Base-by-base conservation (phyloP, 2,329 filamentous ascomycete species). In the Aureobasidium musti region DNA sequence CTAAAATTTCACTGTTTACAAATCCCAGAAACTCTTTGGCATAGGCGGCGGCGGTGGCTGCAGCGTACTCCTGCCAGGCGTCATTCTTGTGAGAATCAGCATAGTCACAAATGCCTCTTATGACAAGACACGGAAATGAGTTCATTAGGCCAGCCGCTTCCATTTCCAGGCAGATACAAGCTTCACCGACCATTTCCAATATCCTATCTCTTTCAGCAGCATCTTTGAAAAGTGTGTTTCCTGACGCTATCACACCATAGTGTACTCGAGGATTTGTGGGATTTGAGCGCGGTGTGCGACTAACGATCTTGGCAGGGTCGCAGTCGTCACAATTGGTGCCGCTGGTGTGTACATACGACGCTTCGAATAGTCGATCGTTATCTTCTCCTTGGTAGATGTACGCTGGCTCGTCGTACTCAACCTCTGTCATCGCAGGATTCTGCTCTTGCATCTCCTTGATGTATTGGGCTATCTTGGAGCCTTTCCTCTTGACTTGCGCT, bases 111-210 rank as follows among this genome's bases (percentile, higher is more conserved):
- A 69, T 61, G 6, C 39, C 69, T 39, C 64, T 64, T 17, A 70
- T 68, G 47, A 70, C 43, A 10, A 70, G 13, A 37, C 49, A 65
- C 2, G 67, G 65, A 2, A 68, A 70, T 41, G 71, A 26, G 70
- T 70, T 43, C 72, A 37, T 37, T 8, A 54, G 33, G 3, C 52
- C 52, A 39, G 52, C 52, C 2, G 52, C 52, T 54, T 54, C 71
- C 71, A 71, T 72, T 63, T 73, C 72, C 49, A 74, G 70, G 56
- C 72, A 72, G 0, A 74, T 26, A 1, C 65, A 37, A 14, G 53
- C 50, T 35, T 11, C 33, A 2, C 54, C 67, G 39, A 70, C 65
- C 23, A 69, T 3, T 11, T 69, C 67, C 26, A 70, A 65, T 5
- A 68, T 26, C 1, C 65, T 59, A 8, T 71, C 52, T 23, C 52